Evolutionary conservation across 2,329 filamentous ascomycete species (phyloP).

Genomic region (Sclerotinia glacialis): DNA sequence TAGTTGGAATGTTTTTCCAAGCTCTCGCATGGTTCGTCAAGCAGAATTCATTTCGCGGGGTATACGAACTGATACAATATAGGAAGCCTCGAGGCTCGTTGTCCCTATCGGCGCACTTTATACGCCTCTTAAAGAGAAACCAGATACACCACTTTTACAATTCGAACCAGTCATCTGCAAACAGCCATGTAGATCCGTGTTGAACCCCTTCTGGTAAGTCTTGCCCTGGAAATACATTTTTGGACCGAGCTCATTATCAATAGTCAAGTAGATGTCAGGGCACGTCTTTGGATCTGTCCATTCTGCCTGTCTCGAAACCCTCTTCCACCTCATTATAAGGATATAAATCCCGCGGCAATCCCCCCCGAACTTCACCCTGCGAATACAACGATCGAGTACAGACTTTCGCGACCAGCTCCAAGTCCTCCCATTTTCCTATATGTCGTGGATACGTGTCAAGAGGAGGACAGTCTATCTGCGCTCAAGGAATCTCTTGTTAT

Average conservation of each 20-base stretch:
- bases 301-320: slow-evolving; percentile 83
- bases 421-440: slow-evolving; percentile 83
- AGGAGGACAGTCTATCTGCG: slow-evolving; percentile 79
- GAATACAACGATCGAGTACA: slow-evolving; percentile 89
- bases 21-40: slow-evolving; percentile 82
- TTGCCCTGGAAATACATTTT: not conserved
- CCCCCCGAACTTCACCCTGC: slow-evolving; percentile 77
- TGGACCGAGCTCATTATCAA: slow-evolving; percentile 30
- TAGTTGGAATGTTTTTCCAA: slow-evolving; percentile 98
- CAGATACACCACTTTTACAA: slow-evolving; percentile 81
- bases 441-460: slow-evolving; percentile 84
- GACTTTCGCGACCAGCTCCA: slow-evolving; percentile 76
- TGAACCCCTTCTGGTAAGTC: slow-evolving; percentile 92
- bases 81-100: slow-evolving; percentile 92
- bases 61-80: slow-evolving; percentile 35
- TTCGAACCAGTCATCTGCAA: slow-evolving; percentile 98
- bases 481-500: slow-evolving; percentile 84
- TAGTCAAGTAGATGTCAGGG: slow-evolving; percentile 80
- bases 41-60: slow-evolving; percentile 27
- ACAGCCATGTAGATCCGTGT: slow-evolving; percentile 86
- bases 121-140: slow-evolving; percentile 92
- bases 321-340: slow-evolving; percentile 83
- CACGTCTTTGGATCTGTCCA: slow-evolving; percentile 83
- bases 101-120: slow-evolving; percentile 96
- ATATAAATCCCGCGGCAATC: slow-evolving; percentile 79